Evolutionary conservation across 495 filamentous ascomycete species (phyloP).

Genomic region (Neurospora sp.): DNA sequence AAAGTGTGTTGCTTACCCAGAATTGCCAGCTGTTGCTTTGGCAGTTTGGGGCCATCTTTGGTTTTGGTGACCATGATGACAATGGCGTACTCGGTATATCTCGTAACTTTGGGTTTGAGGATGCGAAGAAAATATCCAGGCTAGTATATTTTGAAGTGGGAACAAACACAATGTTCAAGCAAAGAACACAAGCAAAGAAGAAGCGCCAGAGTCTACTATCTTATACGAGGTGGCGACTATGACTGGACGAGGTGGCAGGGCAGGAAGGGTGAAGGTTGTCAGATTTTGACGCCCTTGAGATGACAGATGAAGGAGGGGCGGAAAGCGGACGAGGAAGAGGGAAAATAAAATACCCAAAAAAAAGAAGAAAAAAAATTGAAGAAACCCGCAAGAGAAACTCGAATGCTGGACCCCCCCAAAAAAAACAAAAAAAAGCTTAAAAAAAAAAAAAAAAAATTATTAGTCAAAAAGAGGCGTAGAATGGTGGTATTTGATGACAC

Average conservation of each 20-base stretch:
- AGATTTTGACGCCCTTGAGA: neutral
- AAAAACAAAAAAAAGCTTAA: neutral
- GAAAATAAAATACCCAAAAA: neutral
- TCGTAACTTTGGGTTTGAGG: neutral
- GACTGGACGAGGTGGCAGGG: neutral
- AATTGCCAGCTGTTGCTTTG: slow-evolving; percentile 44
- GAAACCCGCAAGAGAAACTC: neutral
- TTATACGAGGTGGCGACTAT: neutral
- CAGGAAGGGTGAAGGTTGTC: neutral
- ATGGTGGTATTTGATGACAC: neutral
- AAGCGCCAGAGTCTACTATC: neutral
- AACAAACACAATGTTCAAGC: neutral
- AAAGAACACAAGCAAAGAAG: neutral
- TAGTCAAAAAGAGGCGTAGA: neutral
- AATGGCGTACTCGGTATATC: neutral
- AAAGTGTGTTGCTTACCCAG: slow-evolving; percentile 43
- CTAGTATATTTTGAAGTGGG: neutral
- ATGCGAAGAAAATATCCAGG: too few relatives aligned
- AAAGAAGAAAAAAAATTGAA: neutral
- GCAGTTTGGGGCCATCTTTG: slow-evolving; percentile 32
- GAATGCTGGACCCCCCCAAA: neutral
- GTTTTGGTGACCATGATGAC: slow-evolving; percentile 24
- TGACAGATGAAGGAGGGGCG: neutral
- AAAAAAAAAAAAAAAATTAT: neutral
- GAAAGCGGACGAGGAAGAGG: neutral